A percentile compares a stretch with the other conserved stretches of the same genome.
These are phyloP conservation scores for Echinochloa phyllopogon DNA, from an alignment of 176 grass and related monocot genomes.

Conservation along the genomic window DNA sequence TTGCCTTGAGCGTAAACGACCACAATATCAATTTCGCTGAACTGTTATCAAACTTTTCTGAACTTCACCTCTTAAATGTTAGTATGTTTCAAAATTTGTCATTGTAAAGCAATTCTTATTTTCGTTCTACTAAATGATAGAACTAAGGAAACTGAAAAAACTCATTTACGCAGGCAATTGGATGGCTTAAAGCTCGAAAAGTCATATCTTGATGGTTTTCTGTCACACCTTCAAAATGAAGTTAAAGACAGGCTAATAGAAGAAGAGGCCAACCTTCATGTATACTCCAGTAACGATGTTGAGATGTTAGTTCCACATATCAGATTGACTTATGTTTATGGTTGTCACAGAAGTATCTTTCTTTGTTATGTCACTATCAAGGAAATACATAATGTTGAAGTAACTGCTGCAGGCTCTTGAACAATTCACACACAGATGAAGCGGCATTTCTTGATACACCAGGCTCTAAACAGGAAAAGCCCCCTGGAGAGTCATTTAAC, in stretches of 20 bases:
- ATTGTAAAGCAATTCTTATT: not conserved
- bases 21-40: not conserved
- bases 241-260: constrained; percentile 70
- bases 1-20: constrained; percentile 4
- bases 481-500: constrained; percentile 52
- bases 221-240: constrained; percentile 82
- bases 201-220: constrained; percentile 79
- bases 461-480: constrained; percentile 60
- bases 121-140: not conserved
- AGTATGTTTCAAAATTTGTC: not conserved
- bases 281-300: constrained; percentile 87
- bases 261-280: constrained; percentile 75
- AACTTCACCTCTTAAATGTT: not conserved
- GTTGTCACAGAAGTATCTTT: not conserved
- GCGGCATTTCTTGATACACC: constrained; percentile 53
- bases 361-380: constrained; percentile 22
- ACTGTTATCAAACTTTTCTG: not conserved
- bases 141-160: constrained; percentile 37
- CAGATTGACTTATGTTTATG: constrained; percentile 26
- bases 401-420: constrained; percentile 76
- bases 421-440: constrained; percentile 45
- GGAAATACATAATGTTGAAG: constrained; percentile 37
- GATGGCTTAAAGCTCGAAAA: constrained; percentile 69
- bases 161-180: constrained; percentile 70
- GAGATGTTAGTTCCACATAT: constrained; percentile 77